Conservation (phyloP, 306 rosid species). For the Mimosa bimucronata region DNA sequence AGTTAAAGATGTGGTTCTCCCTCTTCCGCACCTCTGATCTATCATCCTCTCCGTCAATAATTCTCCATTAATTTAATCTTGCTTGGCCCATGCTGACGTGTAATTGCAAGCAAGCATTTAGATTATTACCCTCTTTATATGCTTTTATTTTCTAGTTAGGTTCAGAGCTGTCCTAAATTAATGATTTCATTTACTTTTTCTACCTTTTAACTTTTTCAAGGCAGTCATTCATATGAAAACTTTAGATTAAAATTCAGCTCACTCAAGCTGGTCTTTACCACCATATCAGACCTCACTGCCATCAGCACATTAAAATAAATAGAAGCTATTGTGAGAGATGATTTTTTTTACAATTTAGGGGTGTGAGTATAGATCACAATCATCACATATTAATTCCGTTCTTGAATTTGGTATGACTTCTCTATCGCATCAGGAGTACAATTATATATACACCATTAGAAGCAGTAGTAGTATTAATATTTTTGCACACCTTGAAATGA, state of each 20-base stretch:
- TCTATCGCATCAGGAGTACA: neutral
- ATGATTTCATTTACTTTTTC: slow-evolving; percentile 28
- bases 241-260: neutral
- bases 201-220: neutral
- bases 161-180: slow-evolving; percentile 28
- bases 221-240: neutral
- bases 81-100: slow-evolving; percentile 36
- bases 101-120: slow-evolving; percentile 30
- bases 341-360: neutral
- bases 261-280: neutral
- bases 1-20: slow-evolving; percentile 39
- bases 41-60: slow-evolving; percentile 28
- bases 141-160: slow-evolving; percentile 20
- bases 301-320: neutral
- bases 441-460: neutral
- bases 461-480: neutral
- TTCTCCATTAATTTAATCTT: slow-evolving; percentile 22
- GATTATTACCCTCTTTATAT: slow-evolving; percentile 13
- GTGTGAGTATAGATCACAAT: neutral
- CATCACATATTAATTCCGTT: neutral
- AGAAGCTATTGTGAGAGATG: neutral
- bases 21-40: slow-evolving; percentile 21
- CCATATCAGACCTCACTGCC: neutral
- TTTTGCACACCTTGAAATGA: neutral
- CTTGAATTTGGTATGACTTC: neutral